Conservation (phyloP, 257 asterid genomes). For the Lycium barbarum region DNA sequence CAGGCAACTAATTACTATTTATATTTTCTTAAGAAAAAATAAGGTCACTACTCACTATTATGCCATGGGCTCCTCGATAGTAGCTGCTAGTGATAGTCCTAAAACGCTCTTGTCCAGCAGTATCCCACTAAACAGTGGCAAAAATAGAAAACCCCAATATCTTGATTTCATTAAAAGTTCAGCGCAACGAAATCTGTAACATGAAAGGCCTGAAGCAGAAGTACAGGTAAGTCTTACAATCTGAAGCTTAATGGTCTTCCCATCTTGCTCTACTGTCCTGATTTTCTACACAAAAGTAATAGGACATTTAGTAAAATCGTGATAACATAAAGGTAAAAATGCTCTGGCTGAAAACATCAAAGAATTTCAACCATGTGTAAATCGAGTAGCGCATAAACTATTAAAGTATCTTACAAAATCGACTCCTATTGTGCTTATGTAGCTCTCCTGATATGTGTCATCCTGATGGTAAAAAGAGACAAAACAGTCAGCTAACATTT, state of each 20-base stretch:
- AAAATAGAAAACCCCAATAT: neutral
- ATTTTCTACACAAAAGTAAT: constrained; percentile 20
- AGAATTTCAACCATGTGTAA: neutral
- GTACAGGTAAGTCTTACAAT: constrained; percentile 17
- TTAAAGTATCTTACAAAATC: constrained; percentile 54
- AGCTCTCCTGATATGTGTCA: constrained; percentile 67
- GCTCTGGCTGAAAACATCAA: neutral
- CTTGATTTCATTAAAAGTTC: constrained; percentile 2
- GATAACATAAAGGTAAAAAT: neutral
- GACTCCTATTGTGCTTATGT: constrained; percentile 72
- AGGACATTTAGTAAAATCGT: constrained; percentile 15
- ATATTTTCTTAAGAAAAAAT: neutral
- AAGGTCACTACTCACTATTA: constrained; percentile 48
- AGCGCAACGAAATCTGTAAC: neutral
- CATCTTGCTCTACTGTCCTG: constrained; percentile 30
- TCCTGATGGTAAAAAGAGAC: constrained; percentile 44
- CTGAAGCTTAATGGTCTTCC: constrained; percentile 31
- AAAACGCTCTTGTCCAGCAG: constrained; percentile 68
- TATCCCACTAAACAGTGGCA: constrained; percentile 52
- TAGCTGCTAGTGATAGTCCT: constrained; percentile 68
- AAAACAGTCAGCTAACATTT: neutral
- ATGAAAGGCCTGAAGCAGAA: neutral
- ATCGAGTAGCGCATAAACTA: neutral
- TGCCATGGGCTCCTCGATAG: constrained; percentile 67
- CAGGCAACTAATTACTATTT: neutral